Conservation (phyloP, 345 rosid species). For the Hibiscus trionum region DNA sequence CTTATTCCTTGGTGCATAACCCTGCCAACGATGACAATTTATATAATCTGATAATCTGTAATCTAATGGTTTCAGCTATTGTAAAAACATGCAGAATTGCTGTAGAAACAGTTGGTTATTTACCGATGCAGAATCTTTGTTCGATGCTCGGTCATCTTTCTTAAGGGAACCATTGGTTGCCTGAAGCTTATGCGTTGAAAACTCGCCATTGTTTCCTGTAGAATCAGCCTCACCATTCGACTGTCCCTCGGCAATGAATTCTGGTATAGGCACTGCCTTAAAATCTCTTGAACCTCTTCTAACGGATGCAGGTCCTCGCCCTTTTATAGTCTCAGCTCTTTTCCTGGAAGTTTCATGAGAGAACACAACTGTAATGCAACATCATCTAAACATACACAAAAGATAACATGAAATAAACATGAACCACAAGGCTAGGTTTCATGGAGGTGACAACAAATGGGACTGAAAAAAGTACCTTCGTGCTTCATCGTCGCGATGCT, state of each 20-base stretch:
- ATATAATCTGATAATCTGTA: too few species aligned
- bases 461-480: slow-evolving; percentile 35
- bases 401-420: neutral
- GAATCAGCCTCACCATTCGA: slow-evolving; percentile 12
- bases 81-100: too few species aligned
- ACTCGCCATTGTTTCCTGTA: slow-evolving; percentile 13
- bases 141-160: slow-evolving; percentile 5
- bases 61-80: too few species aligned
- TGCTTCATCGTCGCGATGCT: slow-evolving; percentile 45
- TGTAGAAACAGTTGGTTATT: neutral
- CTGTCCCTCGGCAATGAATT: slow-evolving; percentile 48
- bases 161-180: slow-evolving; percentile 13
- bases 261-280: slow-evolving; percentile 43
- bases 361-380: neutral
- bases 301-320: slow-evolving; percentile 59
- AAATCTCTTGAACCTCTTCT: slow-evolving; percentile 52
- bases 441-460: neutral
- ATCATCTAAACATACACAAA: too few species aligned
- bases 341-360: slow-evolving; percentile 39
- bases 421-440: neutral
- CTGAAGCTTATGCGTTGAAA: slow-evolving; percentile 21
- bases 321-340: slow-evolving; percentile 49
- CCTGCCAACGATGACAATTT: slow-evolving; percentile 28
- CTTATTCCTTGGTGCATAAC: slow-evolving; percentile 52
- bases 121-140: slow-evolving; percentile 31